Evolutionary conservation across 2,329 filamentous ascomycete species (phyloP), one percentile per base, ranked within the genome.

Genomic region (Aspergillus terreus): DNA sequence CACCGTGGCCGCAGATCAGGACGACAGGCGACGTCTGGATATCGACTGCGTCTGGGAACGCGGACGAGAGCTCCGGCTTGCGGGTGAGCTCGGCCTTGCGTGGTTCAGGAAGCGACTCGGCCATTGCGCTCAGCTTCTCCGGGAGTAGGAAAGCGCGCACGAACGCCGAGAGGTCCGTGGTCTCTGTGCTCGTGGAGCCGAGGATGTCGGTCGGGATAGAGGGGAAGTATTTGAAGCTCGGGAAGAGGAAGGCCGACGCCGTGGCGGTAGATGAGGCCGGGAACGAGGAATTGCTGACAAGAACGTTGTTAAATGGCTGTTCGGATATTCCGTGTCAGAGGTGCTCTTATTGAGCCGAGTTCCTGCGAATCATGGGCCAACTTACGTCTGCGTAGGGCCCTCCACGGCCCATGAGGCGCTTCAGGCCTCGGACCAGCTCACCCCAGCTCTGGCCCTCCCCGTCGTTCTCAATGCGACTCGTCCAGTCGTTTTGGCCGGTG

Each of bases 1-100:
- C 84, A 12, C 86, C 87, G 62, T 99, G 94, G 0, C 91, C 90
- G 65, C 94, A 99, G 41, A 96, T 86, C 17, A 97, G 74, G 27
- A 99, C 82, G 9, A 72, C 72, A 0, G 75, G 74, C 2, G 72
- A 74, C 35, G 70, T 58, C n/a, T 89, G 62, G 4, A 91, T 77
- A 55, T 91, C 86, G 14, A 80, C 64, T 7, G 88, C 80, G 52
- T 84, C 80, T 10, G 80, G 73, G 4, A 89, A 84, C 0, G 69
- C 57, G 0, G 64, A 48, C 23, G 76, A 73, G 73, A 74, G 50
- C 54, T 74, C 63, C 64, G 82, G 62, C 73, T 84, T 49, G 68
- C 82, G 55, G 70, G 78, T 70, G 56, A 74, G 62, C 11, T 61
- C 60, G 21, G 49, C 51, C 47, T 58, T 61, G 45, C 66, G 63